Evolutionary conservation across 305 asterid species (phyloP).

Genomic region (Fraxinus latifolia): DNA sequence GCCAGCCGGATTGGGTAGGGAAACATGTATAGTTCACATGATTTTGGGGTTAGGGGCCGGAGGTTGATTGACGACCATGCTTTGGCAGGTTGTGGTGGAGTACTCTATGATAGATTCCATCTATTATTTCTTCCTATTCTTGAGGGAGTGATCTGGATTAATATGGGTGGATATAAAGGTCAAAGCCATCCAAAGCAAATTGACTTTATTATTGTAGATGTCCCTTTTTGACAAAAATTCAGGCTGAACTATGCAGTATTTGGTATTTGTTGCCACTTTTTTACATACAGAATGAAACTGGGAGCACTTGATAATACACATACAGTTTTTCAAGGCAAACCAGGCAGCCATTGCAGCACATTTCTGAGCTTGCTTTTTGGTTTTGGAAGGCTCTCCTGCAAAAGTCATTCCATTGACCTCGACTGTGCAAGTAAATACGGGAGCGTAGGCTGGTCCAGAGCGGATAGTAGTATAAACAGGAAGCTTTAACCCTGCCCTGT

Average conservation of each 20-base stretch:
- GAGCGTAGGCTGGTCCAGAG: conserved; percentile 48
- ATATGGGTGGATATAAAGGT: background rate
- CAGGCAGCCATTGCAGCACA: conserved; percentile 60
- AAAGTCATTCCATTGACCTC: conserved; percentile 53
- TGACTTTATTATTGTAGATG: background rate
- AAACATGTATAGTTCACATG: background rate
- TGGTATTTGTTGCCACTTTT: background rate
- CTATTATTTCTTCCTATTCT: background rate
- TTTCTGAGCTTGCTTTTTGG: conserved; percentile 59
- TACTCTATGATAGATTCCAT: background rate
- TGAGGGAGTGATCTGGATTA: background rate
- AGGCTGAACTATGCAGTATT: conserved; percentile 1
- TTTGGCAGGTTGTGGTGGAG: background rate
- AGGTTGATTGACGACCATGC: background rate
- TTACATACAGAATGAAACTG: background rate
- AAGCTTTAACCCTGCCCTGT: conserved; percentile 49
- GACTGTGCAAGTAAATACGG: conserved; percentile 49
- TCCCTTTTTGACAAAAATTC: background rate
- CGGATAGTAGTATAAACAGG: conserved; percentile 45
- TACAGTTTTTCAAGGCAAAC: conserved; percentile 40
- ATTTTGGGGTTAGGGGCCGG: background rate
- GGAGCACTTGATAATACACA: background rate
- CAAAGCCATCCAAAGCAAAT: background rate
- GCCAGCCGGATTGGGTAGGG: background rate
- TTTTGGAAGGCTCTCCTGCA: conserved; percentile 50